phyloP scores from a whole-genome alignment of 225 moss, liverwort and hornwort species.

The Climacium dendroides region DNA sequence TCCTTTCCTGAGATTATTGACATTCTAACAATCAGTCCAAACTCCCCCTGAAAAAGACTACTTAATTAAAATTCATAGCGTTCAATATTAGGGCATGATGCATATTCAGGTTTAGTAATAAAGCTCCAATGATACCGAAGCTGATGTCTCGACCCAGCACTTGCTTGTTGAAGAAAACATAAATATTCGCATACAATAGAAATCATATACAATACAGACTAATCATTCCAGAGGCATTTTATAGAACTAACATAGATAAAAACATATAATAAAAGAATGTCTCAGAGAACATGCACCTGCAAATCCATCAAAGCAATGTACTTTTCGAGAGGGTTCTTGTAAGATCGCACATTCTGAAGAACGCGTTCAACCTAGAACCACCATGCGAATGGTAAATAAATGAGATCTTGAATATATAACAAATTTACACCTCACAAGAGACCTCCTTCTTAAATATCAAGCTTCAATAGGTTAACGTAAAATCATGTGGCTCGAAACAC shows the following conservation, averaged over 20 bases:
- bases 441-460: background rate
- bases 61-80: background rate
- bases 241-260: background rate
- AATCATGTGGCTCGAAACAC: background rate
- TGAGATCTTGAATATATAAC: background rate
- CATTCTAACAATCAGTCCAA: background rate
- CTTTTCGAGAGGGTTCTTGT: constrained; percentile 58
- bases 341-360: constrained; percentile 49
- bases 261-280: background rate
- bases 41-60: background rate
- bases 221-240: background rate
- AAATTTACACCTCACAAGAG: background rate
- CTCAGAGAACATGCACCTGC: constrained; percentile 30
- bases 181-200: background rate
- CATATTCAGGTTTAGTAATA: background rate
- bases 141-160: background rate
- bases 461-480: background rate
- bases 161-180: background rate
- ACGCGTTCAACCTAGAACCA: constrained; percentile 48
- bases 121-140: background rate
- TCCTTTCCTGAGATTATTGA: constrained; percentile 56
- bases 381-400: background rate
- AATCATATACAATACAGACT: background rate
- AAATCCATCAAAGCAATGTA: constrained; percentile 77
- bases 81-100: background rate